phyloP scores from a whole-genome alignment of 2,329 filamentous ascomycete species.

The Penicillium sp. region DNA sequence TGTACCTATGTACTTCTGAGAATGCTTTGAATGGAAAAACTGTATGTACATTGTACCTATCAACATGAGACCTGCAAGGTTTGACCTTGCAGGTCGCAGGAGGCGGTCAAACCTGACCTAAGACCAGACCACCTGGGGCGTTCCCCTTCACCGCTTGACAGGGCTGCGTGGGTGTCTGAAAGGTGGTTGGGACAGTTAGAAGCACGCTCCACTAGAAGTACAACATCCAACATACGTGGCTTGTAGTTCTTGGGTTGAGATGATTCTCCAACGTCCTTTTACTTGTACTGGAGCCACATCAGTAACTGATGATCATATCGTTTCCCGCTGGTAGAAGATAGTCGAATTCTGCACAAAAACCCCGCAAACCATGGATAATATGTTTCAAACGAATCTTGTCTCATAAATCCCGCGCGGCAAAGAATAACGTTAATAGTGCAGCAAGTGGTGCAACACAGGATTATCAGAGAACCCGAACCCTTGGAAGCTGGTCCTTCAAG shows the following conservation, averaged over 20 bases:
- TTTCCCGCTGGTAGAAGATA: constrained; percentile 8
- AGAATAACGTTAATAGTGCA: constrained; percentile 1
- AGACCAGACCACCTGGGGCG: constrained; percentile 14
- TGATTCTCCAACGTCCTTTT: neutral
- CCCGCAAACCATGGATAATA: constrained; percentile 10
- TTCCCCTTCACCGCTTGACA: constrained; percentile 22
- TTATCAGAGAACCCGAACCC: neutral
- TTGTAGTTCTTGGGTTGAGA: neutral
- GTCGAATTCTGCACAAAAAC: neutral
- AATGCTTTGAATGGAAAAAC: constrained; percentile 6
- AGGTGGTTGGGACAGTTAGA: constrained; percentile 6
- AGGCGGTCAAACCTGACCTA: constrained; percentile 28
- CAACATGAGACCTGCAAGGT: constrained; percentile 24
- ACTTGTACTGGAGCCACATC: neutral
- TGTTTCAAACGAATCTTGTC: constrained; percentile 13
- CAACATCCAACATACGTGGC: constrained; percentile 4
- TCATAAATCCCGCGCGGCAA: constrained; percentile 21
- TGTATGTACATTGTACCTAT: constrained; percentile 2
- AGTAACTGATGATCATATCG: constrained; percentile 7
- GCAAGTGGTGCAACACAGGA: constrained; percentile 1
- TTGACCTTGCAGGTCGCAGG: constrained; percentile 26
- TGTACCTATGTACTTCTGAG: constrained; percentile 8
- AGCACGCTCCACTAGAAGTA: constrained; percentile 8
- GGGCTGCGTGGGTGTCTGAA: constrained; percentile 23
- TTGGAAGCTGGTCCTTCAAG: neutral